These are phyloP conservation scores for Pleurotus ostreatus DNA, from an alignment of 768 basidiomycete genomes.

Conservation along the genomic window DNA sequence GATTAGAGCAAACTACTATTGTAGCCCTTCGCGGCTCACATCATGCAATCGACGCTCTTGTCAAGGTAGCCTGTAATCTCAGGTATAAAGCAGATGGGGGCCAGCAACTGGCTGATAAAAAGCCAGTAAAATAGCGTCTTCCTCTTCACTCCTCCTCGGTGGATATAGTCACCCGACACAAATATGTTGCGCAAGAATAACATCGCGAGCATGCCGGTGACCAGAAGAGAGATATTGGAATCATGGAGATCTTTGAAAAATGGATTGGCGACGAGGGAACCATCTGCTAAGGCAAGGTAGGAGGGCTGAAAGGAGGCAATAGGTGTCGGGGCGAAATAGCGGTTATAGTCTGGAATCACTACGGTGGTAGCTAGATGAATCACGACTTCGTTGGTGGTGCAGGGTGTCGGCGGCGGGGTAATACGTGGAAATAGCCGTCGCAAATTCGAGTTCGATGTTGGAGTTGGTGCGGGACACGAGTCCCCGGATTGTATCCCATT, in stretches of 20 bases:
- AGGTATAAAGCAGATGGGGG: slow-evolving; percentile 38
- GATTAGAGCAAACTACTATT: background rate
- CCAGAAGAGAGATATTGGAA: slow-evolving; percentile 39
- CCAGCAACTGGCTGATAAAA: slow-evolving; percentile 50
- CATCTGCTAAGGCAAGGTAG: slow-evolving; percentile 46
- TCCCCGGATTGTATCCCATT: background rate
- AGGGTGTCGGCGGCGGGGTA: slow-evolving; percentile 29
- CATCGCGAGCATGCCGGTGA: slow-evolving; percentile 44
- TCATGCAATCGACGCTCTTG: slow-evolving; percentile 35
- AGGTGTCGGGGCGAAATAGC: slow-evolving; percentile 35
- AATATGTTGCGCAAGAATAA: slow-evolving; percentile 52
- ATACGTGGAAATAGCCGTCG: slow-evolving; percentile 25
- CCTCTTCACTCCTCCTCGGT: slow-evolving; percentile 51
- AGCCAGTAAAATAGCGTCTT: slow-evolving; percentile 57
- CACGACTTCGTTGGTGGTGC: slow-evolving; percentile 39
- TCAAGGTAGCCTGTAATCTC: slow-evolving; percentile 45
- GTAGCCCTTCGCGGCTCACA: slow-evolving; percentile 30
- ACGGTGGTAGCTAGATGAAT: slow-evolving; percentile 47
- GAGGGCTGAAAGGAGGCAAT: slow-evolving; percentile 43
- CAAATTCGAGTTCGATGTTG: slow-evolving; percentile 16
- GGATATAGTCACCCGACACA: slow-evolving; percentile 46
- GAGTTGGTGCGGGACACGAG: slow-evolving; percentile 12
- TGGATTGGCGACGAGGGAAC: slow-evolving; percentile 52
- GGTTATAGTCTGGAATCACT: slow-evolving; percentile 42
- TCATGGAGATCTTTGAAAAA: slow-evolving; percentile 37